Conservation (phyloP, 495 filamentous ascomycete genomes). For the Penicillium fimorum region DNA sequence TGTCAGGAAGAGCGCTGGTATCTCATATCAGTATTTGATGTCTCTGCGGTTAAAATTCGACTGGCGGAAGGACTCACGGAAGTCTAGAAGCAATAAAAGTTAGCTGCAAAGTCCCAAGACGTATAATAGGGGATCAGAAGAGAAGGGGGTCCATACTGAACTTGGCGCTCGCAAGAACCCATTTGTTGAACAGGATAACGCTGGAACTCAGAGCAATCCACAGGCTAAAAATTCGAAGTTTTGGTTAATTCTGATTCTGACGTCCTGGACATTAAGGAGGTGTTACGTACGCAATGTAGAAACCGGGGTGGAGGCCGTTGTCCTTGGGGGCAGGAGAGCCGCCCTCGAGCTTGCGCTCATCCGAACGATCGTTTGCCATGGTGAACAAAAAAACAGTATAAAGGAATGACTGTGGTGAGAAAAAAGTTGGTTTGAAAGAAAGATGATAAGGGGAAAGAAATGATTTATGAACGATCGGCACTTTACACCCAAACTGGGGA, state of each 20-base stretch:
- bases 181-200: conserved; percentile 97
- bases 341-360: conserved; percentile 37
- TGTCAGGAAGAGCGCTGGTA: conserved; percentile 66
- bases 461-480: conserved; percentile 20
- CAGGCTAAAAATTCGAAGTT: conserved; percentile 47
- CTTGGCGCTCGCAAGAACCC: conserved; percentile 73
- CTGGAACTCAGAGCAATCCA: conserved; percentile 89
- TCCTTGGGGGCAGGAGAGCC: conserved; percentile 24
- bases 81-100: conserved; percentile 33
- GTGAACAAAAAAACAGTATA: conserved; percentile 19
- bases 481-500: conserved; percentile 6
- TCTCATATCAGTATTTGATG: conserved; percentile 1
- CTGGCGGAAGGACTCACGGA: conserved; percentile 26
- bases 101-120: conserved; percentile 14
- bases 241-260: conserved; percentile 4
- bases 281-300: conserved; percentile 77
- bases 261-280: neutral
- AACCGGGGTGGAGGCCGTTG: conserved; percentile 63
- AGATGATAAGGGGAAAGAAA: conserved; percentile 22
- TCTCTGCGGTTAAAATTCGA: neutral
- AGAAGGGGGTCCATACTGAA: conserved; percentile 64
- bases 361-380: conserved; percentile 36
- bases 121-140: conserved; percentile 8
- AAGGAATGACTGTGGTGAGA: conserved; percentile 39
- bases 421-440: neutral